Base-by-base conservation (phyloP, 768 basidiomycete genomes). In the Nevesoporus exiguus region DNA sequence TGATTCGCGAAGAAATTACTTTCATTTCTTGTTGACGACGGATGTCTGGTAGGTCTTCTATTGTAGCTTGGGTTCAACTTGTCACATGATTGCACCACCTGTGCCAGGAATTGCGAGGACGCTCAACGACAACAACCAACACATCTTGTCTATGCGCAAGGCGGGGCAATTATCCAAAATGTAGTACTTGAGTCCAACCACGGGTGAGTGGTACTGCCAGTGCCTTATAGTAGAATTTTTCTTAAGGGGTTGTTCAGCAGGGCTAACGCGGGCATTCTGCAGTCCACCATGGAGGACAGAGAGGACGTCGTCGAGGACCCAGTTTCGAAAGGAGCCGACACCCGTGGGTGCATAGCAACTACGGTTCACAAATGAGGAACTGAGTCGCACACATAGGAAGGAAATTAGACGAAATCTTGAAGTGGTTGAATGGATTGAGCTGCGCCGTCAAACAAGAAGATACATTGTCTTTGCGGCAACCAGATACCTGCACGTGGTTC, bases 361-460 rank as follows among this genome's bases (percentile, higher is more conserved):
- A 14, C 11, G 14, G 33, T 34, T 3, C 14, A 34, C 33, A 14
- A 14, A 15, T 7, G 21, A 24, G 10, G 30, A 13, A 29, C 17
- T n/a, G 19, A 50, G 4, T 31, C 33, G 2, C 4, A 25, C 36
- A 19, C 50, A 17, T 17, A 60, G 59, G 2, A 1, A 24, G 22
- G 40, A 56, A 33, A 21, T 9, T 61, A 11, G 59, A 61, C 7
- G 37, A 41, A 15, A 31, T 61, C 11, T 7, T 61, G 19, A 27
- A 15, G 17, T 61, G 55, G 55, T 30, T 61, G 13, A 36, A 51
- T 34, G 59, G 48, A 43, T 44, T 61, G 33, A 51, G 22, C 11
- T 63, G 63, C 25, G 42, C 42, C 1, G 41, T 10, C 7, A 63
- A 52, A 15, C 62, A 63, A 17, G 47, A 58, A 46, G 48, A 43